Base-by-base conservation (phyloP, 225 moss, liverwort and hornwort genomes). In the Marchantia paleacea region DNA sequence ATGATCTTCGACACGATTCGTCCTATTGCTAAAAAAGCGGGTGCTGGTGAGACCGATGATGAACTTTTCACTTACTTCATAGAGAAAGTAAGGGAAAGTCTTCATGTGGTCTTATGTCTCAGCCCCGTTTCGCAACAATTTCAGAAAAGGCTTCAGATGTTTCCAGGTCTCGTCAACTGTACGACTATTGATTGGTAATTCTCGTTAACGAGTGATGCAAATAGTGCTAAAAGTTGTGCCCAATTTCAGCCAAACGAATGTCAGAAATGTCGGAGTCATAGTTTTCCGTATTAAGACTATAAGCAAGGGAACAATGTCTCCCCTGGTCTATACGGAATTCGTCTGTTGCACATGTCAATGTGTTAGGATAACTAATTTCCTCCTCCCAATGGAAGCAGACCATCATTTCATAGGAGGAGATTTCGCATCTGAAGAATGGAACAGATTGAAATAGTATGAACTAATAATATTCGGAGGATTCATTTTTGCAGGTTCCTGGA, bases 111-210 rank as follows among this genome's bases (percentile, higher is more conserved):
- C 31, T 81, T 94, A 19, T 94, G 92, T 80, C 89, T 94, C 4
- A 94, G 94, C 78, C 93, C 93, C 54, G 93, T 91, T 48, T 92
- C 90, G 4, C 83, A 88, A 39, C 84, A 82, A 52, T 94, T 94
- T 50, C 90, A 90, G 75, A 85, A 86, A 39, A 75, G 94, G 30
- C 48, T 94, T 39, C 90, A 90, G 87, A 94, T 94, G 93, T 94
- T 94, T 80, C 93, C 93, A 0, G 93, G 93, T 30, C 90, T 94
- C 79, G 93, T 94, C 26, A 94, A 94, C 75, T 94, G 92, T 75
- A 89, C 92, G 7, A 94, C 93, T 15, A 94, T 94, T 78, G 93
- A 94, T 66, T 94, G 93, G 93, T 94, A 82, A 22, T 62, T 49
- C 29, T 14, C 26, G 12, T 54, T 15, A 61, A 30, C 25, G 5